These are phyloP conservation scores for Cercophora newfieldiana DNA, from an alignment of 495 filamentous ascomycete genomes.

Conservation along the genomic window DNA sequence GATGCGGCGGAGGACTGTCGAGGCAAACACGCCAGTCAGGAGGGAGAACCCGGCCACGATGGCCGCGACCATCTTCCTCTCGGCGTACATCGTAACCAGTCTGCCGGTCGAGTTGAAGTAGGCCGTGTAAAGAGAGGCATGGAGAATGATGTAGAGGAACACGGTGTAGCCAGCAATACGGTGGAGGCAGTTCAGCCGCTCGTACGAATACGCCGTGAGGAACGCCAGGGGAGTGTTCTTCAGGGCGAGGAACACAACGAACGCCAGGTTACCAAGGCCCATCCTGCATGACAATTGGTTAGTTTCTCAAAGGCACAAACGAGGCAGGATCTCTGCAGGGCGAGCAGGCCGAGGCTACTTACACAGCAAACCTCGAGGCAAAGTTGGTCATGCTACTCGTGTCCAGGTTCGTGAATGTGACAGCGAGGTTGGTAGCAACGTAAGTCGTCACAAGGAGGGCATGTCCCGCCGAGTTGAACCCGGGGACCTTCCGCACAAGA, in stretches of 20 bases:
- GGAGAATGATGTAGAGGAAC: constrained; percentile 45
- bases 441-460: constrained; percentile 48
- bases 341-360: too few relatives aligned
- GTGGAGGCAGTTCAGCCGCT: constrained; percentile 61
- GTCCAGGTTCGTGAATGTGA: constrained; percentile 51
- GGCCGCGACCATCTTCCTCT: constrained; percentile 38
- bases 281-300: constrained; percentile 44
- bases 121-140: constrained; percentile 44
- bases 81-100: constrained; percentile 25
- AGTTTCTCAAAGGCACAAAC: constrained; percentile 1
- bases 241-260: constrained; percentile 60
- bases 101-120: constrained; percentile 35
- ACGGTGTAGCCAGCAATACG: constrained; percentile 58
- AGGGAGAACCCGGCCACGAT: constrained; percentile 51
- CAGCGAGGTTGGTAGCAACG: constrained; percentile 51
- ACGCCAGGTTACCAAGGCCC: constrained; percentile 51
- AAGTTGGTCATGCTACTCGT: constrained; percentile 32
- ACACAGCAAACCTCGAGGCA: constrained; percentile 53
- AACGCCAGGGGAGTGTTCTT: constrained; percentile 61
- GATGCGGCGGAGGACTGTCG: constrained; percentile 45
- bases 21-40: constrained; percentile 44
- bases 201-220: constrained; percentile 60
- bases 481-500: constrained; percentile 46
- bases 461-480: constrained; percentile 56
- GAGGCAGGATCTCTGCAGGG: background rate